phyloP scores from a whole-genome alignment of 352 stramenopile species.

The Pythium sukuiense region DNA sequence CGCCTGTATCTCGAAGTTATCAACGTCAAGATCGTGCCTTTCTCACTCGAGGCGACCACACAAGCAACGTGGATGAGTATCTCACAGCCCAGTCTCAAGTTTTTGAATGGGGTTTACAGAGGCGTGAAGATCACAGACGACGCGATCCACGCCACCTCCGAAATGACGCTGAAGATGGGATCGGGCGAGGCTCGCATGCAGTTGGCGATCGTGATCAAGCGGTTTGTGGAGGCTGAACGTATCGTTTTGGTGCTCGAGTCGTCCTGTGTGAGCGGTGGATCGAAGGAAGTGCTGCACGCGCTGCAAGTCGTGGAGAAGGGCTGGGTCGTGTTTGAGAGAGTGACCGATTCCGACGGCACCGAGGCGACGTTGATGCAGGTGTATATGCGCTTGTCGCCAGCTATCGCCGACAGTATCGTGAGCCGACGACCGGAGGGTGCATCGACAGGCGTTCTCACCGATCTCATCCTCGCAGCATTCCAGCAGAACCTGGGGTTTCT shows the following conservation, averaged over 20 bases:
- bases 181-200: conserved; percentile 28
- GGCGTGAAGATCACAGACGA: conserved; percentile 25
- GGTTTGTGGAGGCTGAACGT: conserved; percentile 17
- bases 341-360: conserved; percentile 12
- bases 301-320: conserved; percentile 44
- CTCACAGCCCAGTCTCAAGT: conserved; percentile 35
- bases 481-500: conserved; percentile 47
- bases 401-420: conserved; percentile 19
- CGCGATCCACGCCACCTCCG: conserved; percentile 35
- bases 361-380: conserved; percentile 50
- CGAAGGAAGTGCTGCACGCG: conserved; percentile 34
- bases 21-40: conserved; percentile 46
- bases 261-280: conserved; percentile 36
- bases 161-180: conserved; percentile 36
- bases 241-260: conserved; percentile 24
- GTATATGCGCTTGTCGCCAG: conserved; percentile 49
- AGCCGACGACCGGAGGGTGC: not conserved
- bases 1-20: conserved; percentile 38
- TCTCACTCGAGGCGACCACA: conserved; percentile 38
- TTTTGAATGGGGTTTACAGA: conserved; percentile 40
- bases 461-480: conserved; percentile 46
- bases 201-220: conserved; percentile 44
- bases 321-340: conserved; percentile 39
- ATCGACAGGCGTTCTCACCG: conserved; percentile 31
- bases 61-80: conserved; percentile 41